Base-by-base conservation (phyloP, 805 yeast genomes). In the Wickerhamiella bombiphila region DNA sequence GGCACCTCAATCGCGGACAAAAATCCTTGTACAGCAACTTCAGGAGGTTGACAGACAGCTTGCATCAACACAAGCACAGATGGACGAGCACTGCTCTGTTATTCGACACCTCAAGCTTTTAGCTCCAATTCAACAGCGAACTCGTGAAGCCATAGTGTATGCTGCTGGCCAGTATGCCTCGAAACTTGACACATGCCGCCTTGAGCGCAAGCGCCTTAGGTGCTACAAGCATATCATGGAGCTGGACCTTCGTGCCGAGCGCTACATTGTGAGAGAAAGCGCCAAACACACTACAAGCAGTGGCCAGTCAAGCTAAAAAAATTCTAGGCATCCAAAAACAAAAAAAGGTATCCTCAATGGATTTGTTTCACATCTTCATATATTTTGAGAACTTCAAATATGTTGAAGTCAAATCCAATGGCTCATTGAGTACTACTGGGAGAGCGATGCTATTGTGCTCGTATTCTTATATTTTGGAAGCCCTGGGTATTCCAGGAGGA, bases 121-220 rank as follows among this genome's bases (percentile, higher is more conserved):
- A 29, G 66, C 76, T 11, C 86, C 86, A 1, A 57, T 78, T 21
- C 63, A 63, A 22, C 55, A 59, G 2, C 68, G 66, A 37, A 72
- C 81, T 1, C 60, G 69, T 35, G 79, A 72, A 16, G 50, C 57
- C 4, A 43, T 77, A 16, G 52, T 61, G 9, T 54, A 58, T 20
- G 62, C 72, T 3, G 64, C 68, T 16, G 65, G 67, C 32, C 58
- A 65, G 41, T 52, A 72, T 42, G 62, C 66, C n/a, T 63, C 70
- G 19, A 66, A 69, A 42, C 52, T 75, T 32, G 76, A 73, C 42
- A 69, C 74, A 72, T 54, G 68, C 26, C 65, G 74, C 64, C 66
- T 66, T 40, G 79, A 76, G 41, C 55, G 65, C 11, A 62, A 66
- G 38, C 61, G 70, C 34, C 60, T 64, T 32, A 53, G 54, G 19